Base-by-base conservation (phyloP, 345 rosid genomes). In the Microthlaspi erraticum region DNA sequence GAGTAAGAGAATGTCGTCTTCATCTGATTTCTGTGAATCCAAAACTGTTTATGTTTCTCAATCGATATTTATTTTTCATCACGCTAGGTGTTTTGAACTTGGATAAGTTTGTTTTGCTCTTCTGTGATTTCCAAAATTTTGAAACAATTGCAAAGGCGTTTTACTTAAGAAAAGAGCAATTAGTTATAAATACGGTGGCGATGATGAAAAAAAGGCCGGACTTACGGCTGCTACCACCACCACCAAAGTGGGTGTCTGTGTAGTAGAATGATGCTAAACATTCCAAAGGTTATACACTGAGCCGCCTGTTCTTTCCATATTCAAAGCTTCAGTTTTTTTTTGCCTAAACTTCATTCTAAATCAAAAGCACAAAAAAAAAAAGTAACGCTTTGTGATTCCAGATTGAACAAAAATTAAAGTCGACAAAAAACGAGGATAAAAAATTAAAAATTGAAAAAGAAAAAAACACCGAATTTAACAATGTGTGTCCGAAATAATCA, bases 171-270 rank as follows among this genome's bases (percentile, higher is more conserved):
- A 44, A n/a, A 42, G 3, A 41, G 29, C 29, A 4, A 13, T 6
- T 6, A 14, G 17, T 17, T 26, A 13, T 11, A 39, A 59, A 34
- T 8, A 39, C 17, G 26, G 73, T 23, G 78, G 73, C 78, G 73
- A 51, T 74, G 78, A 74, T 67, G 78, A 74, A 60, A 74, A 73
- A 74, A 74, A 74, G 78, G 68, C 78, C 78, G 78, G 73, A 74
- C 78, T 74, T 67, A 74, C 78, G 68, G 73, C 78, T 74, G 68
- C 78, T 67, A 67, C 56, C 13, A 23, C 62, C 72, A 48, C 10
- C n/a, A 16, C 12, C 4, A 4, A 32, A 23, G 55, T 64, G 29
- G 29, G 69, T 43, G 41, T 9, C 3, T 36, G n/a, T 39, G 78
- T 74, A 74, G 78, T 74, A 74, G 78, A 74, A 52, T 74, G 78